phyloP scores from a whole-genome alignment of 805 yeast species.

The Metschnikowia continentalis region DNA sequence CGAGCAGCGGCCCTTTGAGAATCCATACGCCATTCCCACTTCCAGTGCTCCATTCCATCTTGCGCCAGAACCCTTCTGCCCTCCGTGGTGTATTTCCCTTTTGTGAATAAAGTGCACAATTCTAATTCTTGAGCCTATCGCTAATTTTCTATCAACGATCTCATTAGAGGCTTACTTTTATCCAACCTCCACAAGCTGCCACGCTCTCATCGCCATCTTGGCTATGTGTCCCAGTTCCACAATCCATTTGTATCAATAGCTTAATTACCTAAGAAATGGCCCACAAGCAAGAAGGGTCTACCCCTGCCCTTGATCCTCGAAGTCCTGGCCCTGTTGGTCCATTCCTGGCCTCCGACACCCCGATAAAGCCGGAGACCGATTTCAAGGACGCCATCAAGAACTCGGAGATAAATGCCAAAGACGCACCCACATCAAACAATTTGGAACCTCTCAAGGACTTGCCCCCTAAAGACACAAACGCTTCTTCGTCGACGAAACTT shows the following conservation, averaged over 20 bases:
- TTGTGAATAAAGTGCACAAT: not conserved
- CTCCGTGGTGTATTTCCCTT: not conserved
- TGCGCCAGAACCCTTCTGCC: not conserved
- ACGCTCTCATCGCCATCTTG: slow-evolving; percentile 1
- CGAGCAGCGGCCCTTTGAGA: slow-evolving; percentile 4
- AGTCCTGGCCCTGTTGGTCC: not conserved
- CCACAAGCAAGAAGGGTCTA: not conserved
- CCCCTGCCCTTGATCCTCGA: not conserved
- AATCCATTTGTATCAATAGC: not conserved
- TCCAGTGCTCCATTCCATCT: not conserved
- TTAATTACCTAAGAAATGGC: not conserved
- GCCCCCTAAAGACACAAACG: not conserved
- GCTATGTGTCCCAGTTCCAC: slow-evolving; percentile 1
- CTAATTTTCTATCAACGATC: not conserved
- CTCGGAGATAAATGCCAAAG: not conserved
- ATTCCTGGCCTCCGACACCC: not conserved
- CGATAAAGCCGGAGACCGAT: not conserved
- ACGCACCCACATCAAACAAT: not conserved
- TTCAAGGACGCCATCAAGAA: not conserved
- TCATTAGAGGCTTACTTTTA: not conserved
- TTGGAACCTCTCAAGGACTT: not conserved
- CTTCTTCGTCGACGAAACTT: not conserved
- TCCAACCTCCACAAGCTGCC: not conserved
- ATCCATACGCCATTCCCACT: not conserved
- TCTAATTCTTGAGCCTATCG: not conserved